Evolutionary conservation across 2,329 filamentous ascomycete species (phyloP).

Genomic region (Aspergillus proliferans): DNA sequence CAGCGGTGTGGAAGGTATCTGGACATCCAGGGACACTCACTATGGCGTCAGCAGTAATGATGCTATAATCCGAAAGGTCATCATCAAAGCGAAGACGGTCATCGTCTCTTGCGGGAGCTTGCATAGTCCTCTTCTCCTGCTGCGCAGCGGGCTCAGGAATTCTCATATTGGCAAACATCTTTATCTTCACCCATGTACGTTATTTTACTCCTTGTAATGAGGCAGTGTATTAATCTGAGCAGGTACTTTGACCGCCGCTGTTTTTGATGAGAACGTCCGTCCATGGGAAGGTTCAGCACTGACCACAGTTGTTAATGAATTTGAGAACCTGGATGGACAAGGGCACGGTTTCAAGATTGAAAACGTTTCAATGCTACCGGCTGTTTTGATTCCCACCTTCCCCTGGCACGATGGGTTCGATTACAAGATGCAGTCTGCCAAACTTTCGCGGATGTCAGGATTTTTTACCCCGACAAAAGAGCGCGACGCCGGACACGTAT

Average conservation of each 20-base stretch:
- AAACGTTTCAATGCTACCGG: constrained; percentile 67
- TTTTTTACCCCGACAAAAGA: constrained; percentile 73
- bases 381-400: constrained; percentile 56
- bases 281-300: constrained; percentile 74
- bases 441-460: constrained; percentile 61
- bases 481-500: constrained; percentile 67
- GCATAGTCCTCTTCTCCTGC: constrained; percentile 68
- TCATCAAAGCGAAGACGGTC: constrained; percentile 72
- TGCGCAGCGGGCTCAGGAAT: constrained; percentile 74
- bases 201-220: too few species aligned
- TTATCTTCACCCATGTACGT: constrained; percentile 76
- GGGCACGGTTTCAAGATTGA: constrained; percentile 83
- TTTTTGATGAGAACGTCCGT: constrained; percentile 63
- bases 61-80: constrained; percentile 54
- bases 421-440: constrained; percentile 65
- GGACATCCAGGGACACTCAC: constrained; percentile 63
- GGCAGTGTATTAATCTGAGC: too few species aligned
- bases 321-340: constrained; percentile 71
- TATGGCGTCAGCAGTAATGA: constrained; percentile 50
- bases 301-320: constrained; percentile 68
- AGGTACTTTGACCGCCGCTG: constrained; percentile 51
- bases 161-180: constrained; percentile 75
- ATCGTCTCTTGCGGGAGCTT: constrained; percentile 72
- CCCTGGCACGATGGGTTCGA: constrained; percentile 64
- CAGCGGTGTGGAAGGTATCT: constrained; percentile 65